Conservation (phyloP, 805 yeast species). For the Candida silvicultrix region DNA sequence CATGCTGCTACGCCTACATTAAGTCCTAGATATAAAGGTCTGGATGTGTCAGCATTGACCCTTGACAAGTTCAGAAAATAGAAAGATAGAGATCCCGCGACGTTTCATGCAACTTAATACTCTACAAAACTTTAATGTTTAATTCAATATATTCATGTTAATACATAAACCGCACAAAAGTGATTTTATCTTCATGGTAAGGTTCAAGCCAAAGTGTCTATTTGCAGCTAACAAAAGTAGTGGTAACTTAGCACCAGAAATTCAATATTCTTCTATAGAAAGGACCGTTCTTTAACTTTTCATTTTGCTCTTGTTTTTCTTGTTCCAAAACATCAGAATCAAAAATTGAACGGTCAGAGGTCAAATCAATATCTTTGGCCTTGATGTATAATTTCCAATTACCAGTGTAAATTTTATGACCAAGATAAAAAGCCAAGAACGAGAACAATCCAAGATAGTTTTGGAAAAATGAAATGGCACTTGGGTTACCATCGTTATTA, state of each 20-base stretch:
- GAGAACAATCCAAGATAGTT: constrained; percentile 43
- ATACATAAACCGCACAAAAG: too few species aligned
- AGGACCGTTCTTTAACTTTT: constrained; percentile 23
- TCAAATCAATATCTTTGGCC: constrained; percentile 47
- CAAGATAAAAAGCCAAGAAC: constrained; percentile 36
- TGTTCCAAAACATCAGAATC: constrained; percentile 39
- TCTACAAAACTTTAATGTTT: not conserved
- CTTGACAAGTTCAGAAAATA: not conserved
- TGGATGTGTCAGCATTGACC: constrained; percentile 2
- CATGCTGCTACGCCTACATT: constrained; percentile 12
- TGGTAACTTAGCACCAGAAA: constrained; percentile 14
- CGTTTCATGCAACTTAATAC: too few species aligned
- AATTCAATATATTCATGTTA: too few species aligned
- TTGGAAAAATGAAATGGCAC: constrained; percentile 40
- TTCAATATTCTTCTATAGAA: constrained; percentile 25
- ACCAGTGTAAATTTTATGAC: constrained; percentile 37
- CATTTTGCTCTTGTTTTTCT: constrained; percentile 30
- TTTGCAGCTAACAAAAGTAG: too few species aligned
- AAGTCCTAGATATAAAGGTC: constrained; percentile 7
- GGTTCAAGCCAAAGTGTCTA: too few species aligned
- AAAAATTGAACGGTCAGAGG: constrained; percentile 45
- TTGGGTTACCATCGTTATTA: constrained; percentile 29
- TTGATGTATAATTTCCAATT: constrained; percentile 28
- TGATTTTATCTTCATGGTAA: too few species aligned
- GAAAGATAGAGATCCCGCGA: not conserved